phyloP scores from a whole-genome alignment of 345 rosid species.

The Erodium maritimum region DNA sequence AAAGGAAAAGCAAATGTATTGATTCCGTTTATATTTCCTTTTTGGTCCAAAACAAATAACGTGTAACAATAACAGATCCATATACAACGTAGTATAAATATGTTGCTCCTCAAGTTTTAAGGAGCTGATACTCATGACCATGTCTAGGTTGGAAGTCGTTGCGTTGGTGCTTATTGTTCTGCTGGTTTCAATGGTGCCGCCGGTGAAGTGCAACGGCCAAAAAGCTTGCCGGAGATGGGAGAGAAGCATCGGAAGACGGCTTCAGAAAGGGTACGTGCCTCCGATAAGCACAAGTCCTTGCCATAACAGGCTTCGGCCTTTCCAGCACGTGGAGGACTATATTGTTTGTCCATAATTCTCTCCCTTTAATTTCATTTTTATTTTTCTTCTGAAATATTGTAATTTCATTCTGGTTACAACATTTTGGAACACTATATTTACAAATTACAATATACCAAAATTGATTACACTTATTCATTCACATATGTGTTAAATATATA shows the following conservation, averaged over 20 bases:
- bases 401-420: no score
- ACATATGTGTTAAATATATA: no score
- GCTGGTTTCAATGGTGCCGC: not conserved
- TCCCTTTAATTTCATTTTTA: not conserved
- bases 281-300: not conserved
- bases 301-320: not conserved
- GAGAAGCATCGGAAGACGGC: not conserved
- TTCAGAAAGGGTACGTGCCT: not conserved
- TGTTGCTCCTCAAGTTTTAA: not conserved
- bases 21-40: not conserved
- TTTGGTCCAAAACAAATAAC: not conserved
- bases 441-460: no score
- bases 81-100: not conserved
- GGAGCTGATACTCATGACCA: no score
- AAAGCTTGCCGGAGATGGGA: not conserved
- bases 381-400: no score
- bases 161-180: not conserved
- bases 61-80: not conserved
- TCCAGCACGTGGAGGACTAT: not conserved
- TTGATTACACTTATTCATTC: no score
- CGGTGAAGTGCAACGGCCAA: not conserved
- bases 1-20: no score
- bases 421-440: no score
- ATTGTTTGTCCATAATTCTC: not conserved
- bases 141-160: not conserved